Conservation (phyloP, 2,329 filamentous ascomycete species). For the Aspergillus texensis region DNA sequence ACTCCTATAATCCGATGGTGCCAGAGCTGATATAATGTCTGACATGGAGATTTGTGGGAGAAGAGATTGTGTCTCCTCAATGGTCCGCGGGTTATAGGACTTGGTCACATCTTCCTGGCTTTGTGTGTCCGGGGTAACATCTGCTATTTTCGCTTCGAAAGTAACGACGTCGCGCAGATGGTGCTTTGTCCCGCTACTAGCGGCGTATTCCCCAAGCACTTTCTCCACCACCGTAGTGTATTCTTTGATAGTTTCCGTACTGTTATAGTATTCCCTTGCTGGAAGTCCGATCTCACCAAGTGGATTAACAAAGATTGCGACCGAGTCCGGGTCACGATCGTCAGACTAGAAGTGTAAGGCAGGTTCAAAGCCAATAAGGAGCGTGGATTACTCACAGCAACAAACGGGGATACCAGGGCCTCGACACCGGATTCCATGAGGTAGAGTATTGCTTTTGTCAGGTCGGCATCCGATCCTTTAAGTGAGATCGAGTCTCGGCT, state of each 20-base stretch:
- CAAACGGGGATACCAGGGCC: conserved; percentile 34
- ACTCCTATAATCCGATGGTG: conserved; percentile 53
- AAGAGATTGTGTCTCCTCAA: conserved; percentile 58
- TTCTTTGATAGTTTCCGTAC: conserved; percentile 54
- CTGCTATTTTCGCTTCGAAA: conserved; percentile 64
- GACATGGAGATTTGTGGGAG: conserved; percentile 60
- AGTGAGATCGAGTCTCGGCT: conserved; percentile 33
- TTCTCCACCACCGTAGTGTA: conserved; percentile 53
- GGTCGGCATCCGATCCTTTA: conserved; percentile 25
- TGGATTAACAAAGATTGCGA: conserved; percentile 51
- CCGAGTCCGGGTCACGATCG: conserved; percentile 58
- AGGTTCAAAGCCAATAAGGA: background rate
- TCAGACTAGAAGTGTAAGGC: conserved; percentile 41
- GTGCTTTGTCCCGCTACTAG: conserved; percentile 29
- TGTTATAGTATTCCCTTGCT: conserved; percentile 63
- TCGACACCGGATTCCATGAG: conserved; percentile 41
- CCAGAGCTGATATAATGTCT: conserved; percentile 55
- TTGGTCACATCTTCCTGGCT: conserved; percentile 65
- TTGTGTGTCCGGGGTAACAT: conserved; percentile 60
- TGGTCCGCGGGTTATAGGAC: conserved; percentile 66
- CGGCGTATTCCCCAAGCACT: conserved; percentile 44
- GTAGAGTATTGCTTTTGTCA: conserved; percentile 41
- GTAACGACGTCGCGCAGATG: conserved; percentile 51
- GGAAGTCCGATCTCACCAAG: conserved; percentile 59
- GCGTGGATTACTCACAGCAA: conserved; percentile 33